Percentiles rank a stretch among this genome's conserved stretches.
Evolutionary conservation across 345 rosid genomes (phyloP).

Genomic region (Chamaenerion angustifolium): DNA sequence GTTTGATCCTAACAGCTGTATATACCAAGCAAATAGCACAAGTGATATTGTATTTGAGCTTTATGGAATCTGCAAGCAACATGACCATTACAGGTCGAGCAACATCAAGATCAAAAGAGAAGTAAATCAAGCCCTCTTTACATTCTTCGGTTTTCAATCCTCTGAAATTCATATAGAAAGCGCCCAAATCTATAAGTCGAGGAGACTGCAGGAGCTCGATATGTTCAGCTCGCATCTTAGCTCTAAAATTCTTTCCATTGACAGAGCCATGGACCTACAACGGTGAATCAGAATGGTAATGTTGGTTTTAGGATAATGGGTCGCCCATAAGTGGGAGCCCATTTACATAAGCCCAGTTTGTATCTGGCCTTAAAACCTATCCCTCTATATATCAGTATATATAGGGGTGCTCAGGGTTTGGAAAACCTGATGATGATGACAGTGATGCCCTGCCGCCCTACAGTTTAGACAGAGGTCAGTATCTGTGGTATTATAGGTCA

Average conservation of each 20-base stretch:
- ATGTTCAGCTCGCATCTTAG: slow-evolving; percentile 74
- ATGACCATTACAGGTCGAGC: slow-evolving; percentile 43
- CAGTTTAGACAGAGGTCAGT: no score
- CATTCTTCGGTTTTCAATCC: slow-evolving; percentile 33
- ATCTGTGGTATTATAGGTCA: no score
- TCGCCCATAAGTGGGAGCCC: no score
- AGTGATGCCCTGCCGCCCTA: no score
- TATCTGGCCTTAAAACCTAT: no score
- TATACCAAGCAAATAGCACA: slow-evolving; percentile 82
- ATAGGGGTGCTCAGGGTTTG: no score
- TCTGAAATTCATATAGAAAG: slow-evolving; percentile 55
- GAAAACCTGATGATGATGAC: no score
- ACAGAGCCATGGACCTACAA: slow-evolving; percentile 68
- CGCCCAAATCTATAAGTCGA: slow-evolving; percentile 90
- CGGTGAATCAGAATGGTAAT: slow-evolving; percentile 4
- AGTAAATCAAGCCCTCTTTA: slow-evolving; percentile 31
- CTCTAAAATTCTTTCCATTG: slow-evolving; percentile 64
- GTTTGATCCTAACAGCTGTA: no score
- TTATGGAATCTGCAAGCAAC: slow-evolving; percentile 42
- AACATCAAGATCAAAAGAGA: slow-evolving; percentile 42
- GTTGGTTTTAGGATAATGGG: no score
- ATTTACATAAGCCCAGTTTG: no score
- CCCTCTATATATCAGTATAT: no score
- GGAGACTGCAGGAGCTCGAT: slow-evolving; percentile 87
- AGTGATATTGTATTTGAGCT: slow-evolving; percentile 61